Base-by-base conservation (phyloP, 805 yeast species). In the Candida germanica region DNA sequence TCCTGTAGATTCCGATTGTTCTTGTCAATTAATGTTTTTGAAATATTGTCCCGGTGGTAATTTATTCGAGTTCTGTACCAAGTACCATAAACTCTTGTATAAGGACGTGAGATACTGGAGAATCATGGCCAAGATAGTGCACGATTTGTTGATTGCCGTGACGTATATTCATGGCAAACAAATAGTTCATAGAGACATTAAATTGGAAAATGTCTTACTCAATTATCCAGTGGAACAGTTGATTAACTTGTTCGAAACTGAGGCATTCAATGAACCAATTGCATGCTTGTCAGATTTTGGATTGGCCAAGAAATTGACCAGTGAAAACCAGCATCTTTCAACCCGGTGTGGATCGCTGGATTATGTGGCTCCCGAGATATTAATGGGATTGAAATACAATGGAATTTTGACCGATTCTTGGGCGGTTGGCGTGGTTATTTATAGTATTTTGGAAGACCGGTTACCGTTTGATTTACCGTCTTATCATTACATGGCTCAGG, bases 341-440 rank as follows among this genome's bases (percentile, higher is more conserved):
- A 91, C 98, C 1, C 64, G 98, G 42, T 93, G 98, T 58, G 98
- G 99, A 0, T 86, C 96, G 1, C 96, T 87, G 44, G 98, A 93
- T 56, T 93, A 93, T 51, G 95, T 93, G 5, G 83, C 96, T 0
- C 99, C 98, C 0, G 99, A 93, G 53, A 62, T 93, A 16, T 64
- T 93, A 25, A 77, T 93, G 78, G 98, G 98, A 1, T 69, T 86
- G 38, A 83, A 87, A 5, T 93, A 93, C 53, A 91, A 91, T 51
- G 99, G 99, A 9, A 74, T 84, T 35, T 79, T 86, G 45, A 83
- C 93, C 32, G 99, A 93, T 57, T 69, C 89, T 13, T 93, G 99
- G 99, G 87, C 97, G 1, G 58, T 89, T 7, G 98, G 98, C 2
- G 98, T 93, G 3, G 66, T 89, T n/a, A 61, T 89, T 1, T 93